Evolutionary conservation across 805 yeast species (phyloP).

Genomic region (Hanseniaspora singularis): DNA sequence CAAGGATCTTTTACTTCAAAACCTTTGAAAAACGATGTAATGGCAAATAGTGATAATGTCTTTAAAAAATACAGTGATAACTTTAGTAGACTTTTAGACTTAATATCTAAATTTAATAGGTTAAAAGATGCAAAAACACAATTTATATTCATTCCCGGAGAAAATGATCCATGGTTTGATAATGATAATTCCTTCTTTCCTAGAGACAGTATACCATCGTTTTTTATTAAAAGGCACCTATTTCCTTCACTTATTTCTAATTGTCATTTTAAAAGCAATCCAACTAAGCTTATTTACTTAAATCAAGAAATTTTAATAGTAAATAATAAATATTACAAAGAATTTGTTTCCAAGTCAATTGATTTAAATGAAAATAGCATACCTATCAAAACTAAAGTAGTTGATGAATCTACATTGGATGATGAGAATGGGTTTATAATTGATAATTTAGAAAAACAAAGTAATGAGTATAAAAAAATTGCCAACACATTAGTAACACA

Average conservation of each 20-base stretch:
- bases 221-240: slow-evolving; percentile 47
- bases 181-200: slow-evolving; percentile 47
- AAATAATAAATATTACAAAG: slow-evolving; percentile 48
- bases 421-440: neutral
- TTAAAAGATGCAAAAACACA: slow-evolving; percentile 32
- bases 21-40: slow-evolving; percentile 3
- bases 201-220: slow-evolving; percentile 52
- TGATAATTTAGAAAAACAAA: slow-evolving; percentile 4
- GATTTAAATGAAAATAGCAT: too few species aligned
- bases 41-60: slow-evolving; percentile 18
- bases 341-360: too few species aligned
- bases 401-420: too few species aligned
- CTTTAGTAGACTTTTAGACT: slow-evolving; percentile 62
- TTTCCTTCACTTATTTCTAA: slow-evolving; percentile 46
- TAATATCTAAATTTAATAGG: slow-evolving; percentile 41
- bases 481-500: slow-evolving; percentile 79
- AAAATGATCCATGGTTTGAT: slow-evolving; percentile 74
- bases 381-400: too few species aligned
- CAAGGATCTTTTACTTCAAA: slow-evolving; percentile 59
- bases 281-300: slow-evolving; percentile 62
- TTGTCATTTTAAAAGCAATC: slow-evolving; percentile 59
- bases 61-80: slow-evolving; percentile 49
- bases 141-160: slow-evolving; percentile 72
- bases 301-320: slow-evolving; percentile 71
- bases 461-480: slow-evolving; percentile 50